Evolutionary conservation across 2,329 filamentous ascomycete genomes (phyloP).

Genomic region (Hypoxylon sp.): DNA sequence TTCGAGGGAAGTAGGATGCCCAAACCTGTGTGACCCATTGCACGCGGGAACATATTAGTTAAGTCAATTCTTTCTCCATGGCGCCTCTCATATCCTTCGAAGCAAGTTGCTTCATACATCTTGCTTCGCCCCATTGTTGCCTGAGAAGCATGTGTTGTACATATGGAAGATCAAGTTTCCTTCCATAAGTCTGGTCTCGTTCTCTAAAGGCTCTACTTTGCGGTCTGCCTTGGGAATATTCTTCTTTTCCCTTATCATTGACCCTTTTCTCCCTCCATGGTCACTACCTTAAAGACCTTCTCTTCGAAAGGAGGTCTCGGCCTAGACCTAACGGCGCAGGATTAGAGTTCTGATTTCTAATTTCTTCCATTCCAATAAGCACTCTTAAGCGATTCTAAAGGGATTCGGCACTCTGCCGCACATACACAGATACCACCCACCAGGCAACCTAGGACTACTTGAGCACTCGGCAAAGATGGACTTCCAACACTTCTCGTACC

Average conservation of each 20-base stretch:
- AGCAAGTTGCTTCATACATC: conserved; percentile 42
- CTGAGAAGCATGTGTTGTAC: conserved; percentile 35
- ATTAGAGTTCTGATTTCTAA: conserved; percentile 20
- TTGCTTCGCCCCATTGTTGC: conserved; percentile 44
- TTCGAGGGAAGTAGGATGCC: conserved; percentile 37
- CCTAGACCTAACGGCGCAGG: conserved; percentile 22
- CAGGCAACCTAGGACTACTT: conserved; percentile 1
- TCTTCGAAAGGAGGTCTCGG: conserved; percentile 27
- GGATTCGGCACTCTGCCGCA: conserved; percentile 7
- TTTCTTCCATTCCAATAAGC: conserved; percentile 12
- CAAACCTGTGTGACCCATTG: conserved; percentile 31
- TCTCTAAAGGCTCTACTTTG: conserved; percentile 24
- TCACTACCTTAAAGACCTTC: conserved; percentile 22
- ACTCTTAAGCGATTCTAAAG: conserved; percentile 13
- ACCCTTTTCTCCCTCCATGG: conserved; percentile 24
- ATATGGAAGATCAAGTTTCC: conserved; percentile 32
- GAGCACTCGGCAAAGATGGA: conserved; percentile 36
- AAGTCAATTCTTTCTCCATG: conserved; percentile 41
- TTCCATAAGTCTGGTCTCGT: conserved; percentile 36
- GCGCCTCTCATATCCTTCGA: conserved; percentile 33
- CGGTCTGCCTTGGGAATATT: conserved; percentile 26
- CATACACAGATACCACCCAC: conserved; percentile 6
- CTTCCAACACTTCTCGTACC: conserved; percentile 42
- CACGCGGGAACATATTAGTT: conserved; percentile 39
- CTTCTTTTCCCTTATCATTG: conserved; percentile 31